Evolutionary conservation across 176 grass and related monocot species (phyloP), one percentile per base, ranked within the genome.

Genomic region (Melocanna baccifera): DNA sequence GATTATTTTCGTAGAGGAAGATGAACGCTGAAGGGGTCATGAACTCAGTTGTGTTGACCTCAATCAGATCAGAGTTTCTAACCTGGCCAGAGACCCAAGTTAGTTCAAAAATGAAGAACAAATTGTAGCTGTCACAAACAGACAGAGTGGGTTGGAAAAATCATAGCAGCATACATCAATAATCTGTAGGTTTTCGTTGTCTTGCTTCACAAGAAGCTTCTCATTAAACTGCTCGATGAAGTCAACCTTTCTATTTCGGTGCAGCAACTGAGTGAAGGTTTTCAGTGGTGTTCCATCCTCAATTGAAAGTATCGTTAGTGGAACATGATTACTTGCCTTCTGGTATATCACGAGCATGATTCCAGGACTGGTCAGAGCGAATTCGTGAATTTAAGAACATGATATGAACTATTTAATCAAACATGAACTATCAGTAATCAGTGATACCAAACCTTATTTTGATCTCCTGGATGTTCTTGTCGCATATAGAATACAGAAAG

Each of bases 141-240:
- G 52, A 81, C 37, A 20, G 39, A 80, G 63, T 71, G 23, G 41
- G 48, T 10, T 50, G 23, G 16, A 71, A 79, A 41, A 46, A 41
- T 19, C 66, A 28, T 34, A 71, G n/a, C 41, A 56, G 15, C 85
- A 0, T 83, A 94, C 92, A 86, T 94, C 89, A 6, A 92, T 84
- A 67, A 94, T 94, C 87, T 94, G 89, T 28, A 94, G 84, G 37
- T 94, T 91, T 81, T 91, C 92, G 45, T 94, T 90, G 82, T 92
- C 92, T 87, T 92, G 89, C 75, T 94, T 94, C 77, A 94, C 89
- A 0, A 94, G 77, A 28, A 94, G 87, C 48, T 94, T 94, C 26
- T 94, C 92, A 61, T 91, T 94, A 23, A 94, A 94, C 85, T 88
- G 92, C 82, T 94, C 92, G 0, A 94, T 94, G 74, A 94, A 92